phyloP scores from a whole-genome alignment of 176 grass and related monocot species.

The Ensete glaucum region DNA sequence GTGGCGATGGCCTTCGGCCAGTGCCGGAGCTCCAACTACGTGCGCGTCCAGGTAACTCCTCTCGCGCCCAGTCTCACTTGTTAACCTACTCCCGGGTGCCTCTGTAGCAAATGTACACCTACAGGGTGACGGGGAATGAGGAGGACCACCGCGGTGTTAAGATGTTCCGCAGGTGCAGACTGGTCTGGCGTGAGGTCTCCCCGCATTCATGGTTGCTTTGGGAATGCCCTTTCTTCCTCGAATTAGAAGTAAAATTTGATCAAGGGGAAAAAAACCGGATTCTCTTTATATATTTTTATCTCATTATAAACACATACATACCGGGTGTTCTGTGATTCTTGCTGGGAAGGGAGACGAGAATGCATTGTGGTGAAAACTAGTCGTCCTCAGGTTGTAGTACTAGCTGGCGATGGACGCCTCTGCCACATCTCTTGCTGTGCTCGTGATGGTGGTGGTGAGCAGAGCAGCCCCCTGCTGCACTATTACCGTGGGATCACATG shows the following conservation, averaged over 20 bases:
- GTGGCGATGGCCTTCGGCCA: conserved; percentile 90
- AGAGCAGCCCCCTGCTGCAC: neutral
- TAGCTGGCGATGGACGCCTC: neutral
- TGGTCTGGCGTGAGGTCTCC: neutral
- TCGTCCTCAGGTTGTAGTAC: neutral
- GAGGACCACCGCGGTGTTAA: neutral
- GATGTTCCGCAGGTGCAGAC: neutral
- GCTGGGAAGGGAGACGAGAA: too few relatives aligned
- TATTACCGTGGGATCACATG: neutral
- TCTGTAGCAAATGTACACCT: neutral
- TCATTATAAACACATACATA: too few relatives aligned
- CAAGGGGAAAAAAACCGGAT: neutral
- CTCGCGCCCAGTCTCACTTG: neutral
- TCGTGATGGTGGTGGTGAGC: neutral
- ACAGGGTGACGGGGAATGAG: neutral
- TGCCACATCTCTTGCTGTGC: neutral
- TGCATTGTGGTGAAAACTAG: too few relatives aligned
- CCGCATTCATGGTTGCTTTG: neutral
- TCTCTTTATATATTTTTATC: too few relatives aligned
- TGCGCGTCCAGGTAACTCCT: conserved; percentile 75
- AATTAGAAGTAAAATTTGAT: neutral
- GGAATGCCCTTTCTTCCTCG: neutral
- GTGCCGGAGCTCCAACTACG: conserved; percentile 71
- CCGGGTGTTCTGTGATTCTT: too few relatives aligned
- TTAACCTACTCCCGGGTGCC: conserved; percentile 7